Evolutionary conservation across 805 yeast genomes (phyloP).

Genomic region (Teunomyces lycoperdinae): DNA sequence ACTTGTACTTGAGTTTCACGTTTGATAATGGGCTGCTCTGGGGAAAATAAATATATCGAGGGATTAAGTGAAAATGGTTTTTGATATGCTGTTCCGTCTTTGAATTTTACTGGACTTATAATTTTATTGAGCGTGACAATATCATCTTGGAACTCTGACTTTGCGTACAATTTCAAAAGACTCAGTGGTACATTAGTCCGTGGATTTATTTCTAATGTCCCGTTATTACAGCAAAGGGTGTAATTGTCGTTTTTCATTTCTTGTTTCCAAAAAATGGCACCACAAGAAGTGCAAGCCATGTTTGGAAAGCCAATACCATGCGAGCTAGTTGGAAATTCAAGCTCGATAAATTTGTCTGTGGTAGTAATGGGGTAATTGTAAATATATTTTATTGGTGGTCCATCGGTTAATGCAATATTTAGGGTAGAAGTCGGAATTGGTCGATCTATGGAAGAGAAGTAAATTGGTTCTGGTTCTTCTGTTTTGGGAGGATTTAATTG

Average conservation of each 20-base stretch:
- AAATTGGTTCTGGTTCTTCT: neutral
- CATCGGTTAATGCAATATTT: neutral
- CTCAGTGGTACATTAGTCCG: neutral
- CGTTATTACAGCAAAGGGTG: neutral
- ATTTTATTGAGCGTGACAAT: neutral
- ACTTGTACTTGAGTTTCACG: neutral
- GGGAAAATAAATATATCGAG: neutral
- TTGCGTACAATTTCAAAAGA: neutral
- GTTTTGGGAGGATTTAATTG: neutral
- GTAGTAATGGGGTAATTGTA: neutral
- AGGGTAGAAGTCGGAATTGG: neutral
- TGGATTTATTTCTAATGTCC: neutral
- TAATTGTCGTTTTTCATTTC: neutral
- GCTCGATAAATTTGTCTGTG: neutral
- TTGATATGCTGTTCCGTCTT: neutral
- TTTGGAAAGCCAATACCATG: neutral
- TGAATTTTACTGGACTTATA: slow-evolving; percentile 1
- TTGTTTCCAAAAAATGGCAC: neutral
- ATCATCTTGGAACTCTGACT: neutral
- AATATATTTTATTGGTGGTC: neutral
- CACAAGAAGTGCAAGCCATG: neutral
- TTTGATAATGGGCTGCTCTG: neutral
- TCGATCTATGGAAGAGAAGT: neutral
- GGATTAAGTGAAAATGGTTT: neutral
- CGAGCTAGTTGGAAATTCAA: neutral